Conservation (phyloP, 495 filamentous ascomycete genomes). For the Hypoxylon crocopeplum region DNA sequence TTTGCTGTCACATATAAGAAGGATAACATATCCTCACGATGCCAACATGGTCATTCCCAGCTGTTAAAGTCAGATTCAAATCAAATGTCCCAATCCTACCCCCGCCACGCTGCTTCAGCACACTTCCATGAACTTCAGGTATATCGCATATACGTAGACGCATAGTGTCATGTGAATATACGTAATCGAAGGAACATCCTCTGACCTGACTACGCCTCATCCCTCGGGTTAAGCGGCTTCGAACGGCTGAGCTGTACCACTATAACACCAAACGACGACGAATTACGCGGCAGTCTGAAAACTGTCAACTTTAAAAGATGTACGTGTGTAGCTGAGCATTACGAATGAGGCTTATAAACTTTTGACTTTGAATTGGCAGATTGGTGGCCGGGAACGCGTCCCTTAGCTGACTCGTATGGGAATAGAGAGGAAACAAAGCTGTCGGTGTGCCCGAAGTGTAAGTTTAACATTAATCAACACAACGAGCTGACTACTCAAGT, state of each 20-base stretch:
- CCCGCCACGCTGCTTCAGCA: slow-evolving; percentile 9
- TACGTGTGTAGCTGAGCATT: neutral
- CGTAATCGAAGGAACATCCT: neutral
- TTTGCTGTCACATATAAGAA: no score
- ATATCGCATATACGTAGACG: neutral
- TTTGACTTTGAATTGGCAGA: slow-evolving; percentile 3
- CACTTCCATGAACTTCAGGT: no score
- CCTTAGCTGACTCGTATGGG: neutral
- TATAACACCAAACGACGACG: neutral
- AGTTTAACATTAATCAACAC: no score
- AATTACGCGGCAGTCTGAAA: slow-evolving; percentile 22
- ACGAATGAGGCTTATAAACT: neutral
- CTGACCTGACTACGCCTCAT: slow-evolving; percentile 20
- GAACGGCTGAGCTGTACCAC: slow-evolving; percentile 1
- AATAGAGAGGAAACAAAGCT: neutral
- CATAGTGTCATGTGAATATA: no score
- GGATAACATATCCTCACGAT: no score
- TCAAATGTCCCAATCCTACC: neutral
- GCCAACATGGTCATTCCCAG: no score
- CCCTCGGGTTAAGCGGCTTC: neutral
- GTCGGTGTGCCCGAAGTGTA: neutral
- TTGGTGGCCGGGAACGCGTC: neutral
- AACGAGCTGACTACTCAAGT: no score
- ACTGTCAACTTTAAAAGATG: slow-evolving; percentile 12
- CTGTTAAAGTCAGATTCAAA: no score